Conservation (phyloP, 2,329 filamentous ascomycete species). For the Elsinoe arachidis region DNA sequence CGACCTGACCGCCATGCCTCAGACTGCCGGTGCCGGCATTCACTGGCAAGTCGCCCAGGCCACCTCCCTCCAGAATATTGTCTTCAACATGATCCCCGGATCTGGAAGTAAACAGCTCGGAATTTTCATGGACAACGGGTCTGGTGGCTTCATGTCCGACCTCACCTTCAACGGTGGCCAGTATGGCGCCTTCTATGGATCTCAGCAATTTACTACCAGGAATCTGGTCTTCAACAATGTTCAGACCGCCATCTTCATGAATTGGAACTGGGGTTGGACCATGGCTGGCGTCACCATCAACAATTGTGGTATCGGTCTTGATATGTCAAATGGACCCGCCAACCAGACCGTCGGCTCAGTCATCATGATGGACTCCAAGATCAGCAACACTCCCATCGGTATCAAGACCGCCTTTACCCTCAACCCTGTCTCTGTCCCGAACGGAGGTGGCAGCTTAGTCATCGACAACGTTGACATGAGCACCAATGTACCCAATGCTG, state of each 20-base stretch:
- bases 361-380: slow-evolving; percentile 69
- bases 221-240: slow-evolving; percentile 44
- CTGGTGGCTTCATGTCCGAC: slow-evolving; percentile 53
- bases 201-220: slow-evolving; percentile 53
- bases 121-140: slow-evolving; percentile 53
- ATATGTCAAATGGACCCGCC: slow-evolving; percentile 38
- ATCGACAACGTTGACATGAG: slow-evolving; percentile 82
- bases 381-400: slow-evolving; percentile 67
- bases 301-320: slow-evolving; percentile 39
- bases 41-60: slow-evolving; percentile 50
- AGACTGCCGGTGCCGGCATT: slow-evolving; percentile 32
- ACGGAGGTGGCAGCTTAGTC: slow-evolving; percentile 72
- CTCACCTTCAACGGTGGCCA: slow-evolving; percentile 52
- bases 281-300: slow-evolving; percentile 39
- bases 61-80: slow-evolving; percentile 53
- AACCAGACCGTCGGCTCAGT: slow-evolving; percentile 77
- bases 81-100: slow-evolving; percentile 47
- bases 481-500: slow-evolving; percentile 53
- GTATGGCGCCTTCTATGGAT: slow-evolving; percentile 52
- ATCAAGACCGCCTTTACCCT: slow-evolving; percentile 69
- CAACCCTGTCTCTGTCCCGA: slow-evolving; percentile 49
- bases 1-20: slow-evolving; percentile 35
- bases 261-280: slow-evolving; percentile 48
- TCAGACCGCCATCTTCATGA: slow-evolving; percentile 44
- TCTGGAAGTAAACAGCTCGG: slow-evolving; percentile 45